These are phyloP conservation scores for Brettanomyces naardenensis DNA, from an alignment of 805 yeast genomes.

Conservation along the genomic window DNA sequence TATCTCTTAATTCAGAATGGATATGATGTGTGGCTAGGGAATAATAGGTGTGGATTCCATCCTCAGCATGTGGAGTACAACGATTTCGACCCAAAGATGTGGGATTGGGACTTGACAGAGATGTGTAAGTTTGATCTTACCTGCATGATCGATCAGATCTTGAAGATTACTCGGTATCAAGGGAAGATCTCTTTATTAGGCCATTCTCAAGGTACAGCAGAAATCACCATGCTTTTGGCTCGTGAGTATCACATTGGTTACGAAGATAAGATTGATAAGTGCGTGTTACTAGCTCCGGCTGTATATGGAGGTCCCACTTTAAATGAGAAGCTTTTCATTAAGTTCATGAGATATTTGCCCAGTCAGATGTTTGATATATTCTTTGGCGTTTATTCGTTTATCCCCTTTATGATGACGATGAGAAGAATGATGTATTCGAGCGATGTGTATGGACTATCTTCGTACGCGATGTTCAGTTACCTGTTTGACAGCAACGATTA, in stretches of 20 bases:
- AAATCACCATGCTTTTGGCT: constrained; percentile 63
- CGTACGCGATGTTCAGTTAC: constrained; percentile 80
- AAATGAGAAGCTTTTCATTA: constrained; percentile 52
- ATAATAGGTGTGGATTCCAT: constrained; percentile 79
- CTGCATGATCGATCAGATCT: constrained; percentile 56
- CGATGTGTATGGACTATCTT: constrained; percentile 50
- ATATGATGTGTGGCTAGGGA: constrained; percentile 87
- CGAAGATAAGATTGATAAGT: constrained; percentile 47
- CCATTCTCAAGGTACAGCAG: constrained; percentile 94
- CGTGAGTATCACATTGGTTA: constrained; percentile 31
- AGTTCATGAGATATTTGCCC: constrained; percentile 49
- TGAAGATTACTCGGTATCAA: constrained; percentile 25
- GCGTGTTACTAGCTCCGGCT: constrained; percentile 84
- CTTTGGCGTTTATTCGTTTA: constrained; percentile 73
- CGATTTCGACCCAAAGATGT: constrained; percentile 44
- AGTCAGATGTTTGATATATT: constrained; percentile 36
- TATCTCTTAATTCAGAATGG: constrained; percentile 42
- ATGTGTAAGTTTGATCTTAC: constrained; percentile 78
- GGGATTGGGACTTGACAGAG: constrained; percentile 93
- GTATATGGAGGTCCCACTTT: constrained; percentile 78
- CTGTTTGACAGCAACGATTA: constrained; percentile 81
- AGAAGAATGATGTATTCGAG: constrained; percentile 42
- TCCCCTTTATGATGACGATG: constrained; percentile 63
- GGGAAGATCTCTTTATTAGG: constrained; percentile 56
- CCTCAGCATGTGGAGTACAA: constrained; percentile 53